Base-by-base conservation (phyloP, 495 filamentous ascomycete genomes). In the Neurospora sp. region DNA sequence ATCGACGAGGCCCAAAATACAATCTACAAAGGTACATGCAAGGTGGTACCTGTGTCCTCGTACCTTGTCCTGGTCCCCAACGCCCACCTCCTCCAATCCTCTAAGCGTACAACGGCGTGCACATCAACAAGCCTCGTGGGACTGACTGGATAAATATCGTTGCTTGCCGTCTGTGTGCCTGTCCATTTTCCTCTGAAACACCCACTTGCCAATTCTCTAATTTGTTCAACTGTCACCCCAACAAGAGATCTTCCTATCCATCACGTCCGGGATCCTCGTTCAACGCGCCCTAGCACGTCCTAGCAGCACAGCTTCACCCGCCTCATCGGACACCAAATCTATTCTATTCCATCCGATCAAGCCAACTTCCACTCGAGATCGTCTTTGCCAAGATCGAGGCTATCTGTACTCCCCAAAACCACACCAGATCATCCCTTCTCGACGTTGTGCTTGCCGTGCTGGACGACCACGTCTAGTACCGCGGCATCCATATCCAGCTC, bases 61-160 rank as follows among this genome's bases (percentile, higher is more conserved):
- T 65, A 65, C 44, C 42, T 68, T 65, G 35, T 46, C 27, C 27
- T 65, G 11, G 70, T 37, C 38, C 70, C 42, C 27, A 68, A 41
- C 9, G 39, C 53, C 70, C 70, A 59, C 42, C 42, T 71, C 70
- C 31, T 53, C 44, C 53, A 35, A 40, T 35, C 70, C 46, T 73
- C 69, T 69, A 38, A 73, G 69, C 74, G 73, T 77, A 70, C 65
- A 22, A 74, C 74, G 69, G 53, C 70, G 40, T 48, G 69, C 73
- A 70, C 74, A 74, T 76, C 73, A 70, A 72, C 48, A 76, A 77
- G 77, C 77, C 78, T 79, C 74, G 77, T 74, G 48, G 68, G 69
- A 37, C 72, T 70, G 69, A 77, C 74, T 80, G 76, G 75, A 77
- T 77, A 81, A 79, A 74, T 79, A 78, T 77, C 74, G 73, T 78